phyloP scores from a whole-genome alignment of 2,329 filamentous ascomycete species.

The Colletotrichum falcatum region DNA sequence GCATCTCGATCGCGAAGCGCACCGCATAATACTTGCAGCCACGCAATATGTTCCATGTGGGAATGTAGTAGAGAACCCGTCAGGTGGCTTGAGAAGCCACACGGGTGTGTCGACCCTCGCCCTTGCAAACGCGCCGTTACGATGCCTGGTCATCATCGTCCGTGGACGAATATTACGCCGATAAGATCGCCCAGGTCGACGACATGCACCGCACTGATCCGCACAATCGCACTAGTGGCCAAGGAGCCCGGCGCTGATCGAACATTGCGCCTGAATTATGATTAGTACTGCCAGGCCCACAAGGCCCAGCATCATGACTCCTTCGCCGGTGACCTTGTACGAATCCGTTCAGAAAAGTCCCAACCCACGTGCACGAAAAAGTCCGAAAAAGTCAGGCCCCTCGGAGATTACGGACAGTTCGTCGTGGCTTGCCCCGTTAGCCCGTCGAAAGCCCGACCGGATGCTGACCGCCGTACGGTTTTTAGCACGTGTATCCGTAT shows the following conservation, averaged over 20 bases:
- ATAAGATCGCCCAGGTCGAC: too few species aligned
- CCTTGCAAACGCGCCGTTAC: neutral
- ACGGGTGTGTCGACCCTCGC: neutral
- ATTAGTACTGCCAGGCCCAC: neutral
- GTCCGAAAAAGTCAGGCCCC: too few species aligned
- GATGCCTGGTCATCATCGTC: neutral
- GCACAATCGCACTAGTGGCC: neutral
- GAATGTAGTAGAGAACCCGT: neutral
- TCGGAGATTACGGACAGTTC: neutral
- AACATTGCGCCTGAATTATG: neutral
- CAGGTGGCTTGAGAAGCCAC: neutral
- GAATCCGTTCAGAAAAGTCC: neutral
- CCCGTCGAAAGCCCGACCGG: neutral
- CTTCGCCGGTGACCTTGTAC: neutral
- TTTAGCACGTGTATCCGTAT: neutral
- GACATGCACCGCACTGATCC: too few species aligned
- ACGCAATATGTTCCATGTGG: too few species aligned
- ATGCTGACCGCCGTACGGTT: neutral
- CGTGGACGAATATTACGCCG: neutral
- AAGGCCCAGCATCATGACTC: slow-evolving; percentile 3
- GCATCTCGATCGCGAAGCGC: neutral
- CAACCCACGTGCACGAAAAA: neutral
- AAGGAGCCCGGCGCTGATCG: neutral
- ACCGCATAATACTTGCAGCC: neutral
- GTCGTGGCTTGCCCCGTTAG: neutral